Base-by-base conservation (phyloP, 345 rosid genomes). In the Euclidium syriacum region DNA sequence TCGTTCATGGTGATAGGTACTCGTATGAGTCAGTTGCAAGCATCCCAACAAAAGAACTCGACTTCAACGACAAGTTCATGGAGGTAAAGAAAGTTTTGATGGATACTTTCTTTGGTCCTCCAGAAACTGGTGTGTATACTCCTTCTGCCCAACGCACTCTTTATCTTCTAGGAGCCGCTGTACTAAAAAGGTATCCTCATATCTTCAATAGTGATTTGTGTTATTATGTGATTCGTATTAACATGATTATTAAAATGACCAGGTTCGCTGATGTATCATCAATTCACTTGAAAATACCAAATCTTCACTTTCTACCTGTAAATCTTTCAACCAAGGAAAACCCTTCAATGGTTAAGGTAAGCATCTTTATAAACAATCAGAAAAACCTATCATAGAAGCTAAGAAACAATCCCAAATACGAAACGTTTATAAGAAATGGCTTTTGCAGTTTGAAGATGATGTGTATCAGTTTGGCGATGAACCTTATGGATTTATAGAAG, bases 111-210 rank as follows among this genome's bases (percentile, higher is more conserved):
- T 85, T 85, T 63, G 98, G 98, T 56, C 82, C 81, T 47, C 82
- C 97, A 2, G 80, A 77, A 73, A 86, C 65, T 70, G 98, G 97
- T 67, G 84, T 89, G 19, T 92, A 92, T 72, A 89, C 97, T 52
- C 79, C 97, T 48, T 92, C 97, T n/a, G 97, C 89, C n/a, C 98
- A 92, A 70, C 80, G 88, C 73, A 87, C 97, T 36, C 91, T 92
- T 27, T 89, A 79, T 64, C 84, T 81, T 11, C 89, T 89, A 84
- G 95, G 86, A 47, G 79, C 77, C 74, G 87, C 91, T 25, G 85
- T 87, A 15, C 88, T 92, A 27, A 68, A 43, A 78, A 83, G 94
- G 98, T 92, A 22, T 75, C 46, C 26, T 26, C 51, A 52, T 24
- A 62, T 53, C 16, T 30, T 42, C 44, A 16, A 44, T 33, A 42